These are phyloP conservation scores for Dittrichia graveolens DNA, from an alignment of 129 eudicot species.

Conservation along the genomic window DNA sequence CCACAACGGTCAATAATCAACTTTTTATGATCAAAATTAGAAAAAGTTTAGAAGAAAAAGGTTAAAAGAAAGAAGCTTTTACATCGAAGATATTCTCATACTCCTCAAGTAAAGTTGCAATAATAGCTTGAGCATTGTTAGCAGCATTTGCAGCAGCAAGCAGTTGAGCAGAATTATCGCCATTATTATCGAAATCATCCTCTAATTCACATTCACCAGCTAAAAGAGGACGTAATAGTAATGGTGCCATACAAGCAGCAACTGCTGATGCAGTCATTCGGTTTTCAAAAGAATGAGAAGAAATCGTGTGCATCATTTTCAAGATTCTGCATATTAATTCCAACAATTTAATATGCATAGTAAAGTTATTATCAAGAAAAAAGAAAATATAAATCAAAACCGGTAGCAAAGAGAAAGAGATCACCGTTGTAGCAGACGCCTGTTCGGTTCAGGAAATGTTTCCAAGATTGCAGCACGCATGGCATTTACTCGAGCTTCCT, in stretches of 20 bases:
- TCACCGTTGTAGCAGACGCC: slow-evolving; percentile 83
- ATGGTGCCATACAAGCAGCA: slow-evolving; percentile 98
- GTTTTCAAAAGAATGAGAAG: slow-evolving; percentile 68
- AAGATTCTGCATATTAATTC: slow-evolving; percentile 54
- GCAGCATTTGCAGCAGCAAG: slow-evolving; percentile 99
- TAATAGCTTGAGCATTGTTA: slow-evolving; percentile 88
- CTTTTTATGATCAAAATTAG: neutral
- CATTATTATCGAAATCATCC: slow-evolving; percentile 77
- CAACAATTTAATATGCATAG: slow-evolving; percentile 12
- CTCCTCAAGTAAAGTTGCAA: slow-evolving; percentile 79
- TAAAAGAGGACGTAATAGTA: slow-evolving; percentile 86
- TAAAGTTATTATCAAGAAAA: neutral
- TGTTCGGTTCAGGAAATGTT: slow-evolving; percentile 92
- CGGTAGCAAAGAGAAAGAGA: slow-evolving; percentile 21
- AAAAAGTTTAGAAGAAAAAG: neutral
- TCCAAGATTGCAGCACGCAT: slow-evolving; percentile 80
- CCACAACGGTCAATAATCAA: neutral
- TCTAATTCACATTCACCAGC: slow-evolving; percentile 94
- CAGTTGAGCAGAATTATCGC: slow-evolving; percentile 86
- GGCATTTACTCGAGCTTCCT: slow-evolving; percentile 79
- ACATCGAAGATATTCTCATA: slow-evolving; percentile 82
- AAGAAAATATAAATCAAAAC: neutral
- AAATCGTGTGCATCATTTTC: slow-evolving; percentile 90
- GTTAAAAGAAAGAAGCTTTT: slow-evolving; percentile 34
- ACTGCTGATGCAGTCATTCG: slow-evolving; percentile 92